Evolutionary conservation across 2,329 filamentous ascomycete genomes (phyloP).

Genomic region (Hypoxylon sp.): DNA sequence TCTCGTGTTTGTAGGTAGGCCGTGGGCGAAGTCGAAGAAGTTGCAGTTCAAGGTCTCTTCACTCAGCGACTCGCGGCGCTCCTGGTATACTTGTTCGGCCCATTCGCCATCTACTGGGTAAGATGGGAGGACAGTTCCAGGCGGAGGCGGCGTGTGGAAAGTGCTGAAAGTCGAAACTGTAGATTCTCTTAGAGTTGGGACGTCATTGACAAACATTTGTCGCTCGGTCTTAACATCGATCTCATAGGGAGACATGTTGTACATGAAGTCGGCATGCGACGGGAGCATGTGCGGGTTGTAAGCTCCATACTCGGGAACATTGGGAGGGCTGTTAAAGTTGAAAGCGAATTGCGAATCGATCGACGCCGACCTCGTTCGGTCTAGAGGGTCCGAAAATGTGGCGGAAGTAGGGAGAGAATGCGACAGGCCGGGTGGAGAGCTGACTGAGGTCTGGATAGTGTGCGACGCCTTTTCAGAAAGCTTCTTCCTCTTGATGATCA

Average conservation of each 20-base stretch:
- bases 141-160: conserved; percentile 83
- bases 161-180: conserved; percentile 94
- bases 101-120: conserved; percentile 76
- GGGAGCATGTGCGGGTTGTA: conserved; percentile 75
- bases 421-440: conserved; percentile 82
- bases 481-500: conserved; percentile 97
- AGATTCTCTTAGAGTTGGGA: conserved; percentile 87
- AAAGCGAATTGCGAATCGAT: conserved; percentile 87
- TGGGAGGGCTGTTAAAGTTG: conserved; percentile 77
- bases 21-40: conserved; percentile 86
- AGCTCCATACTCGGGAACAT: conserved; percentile 68
- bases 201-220: conserved; percentile 92
- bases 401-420: conserved; percentile 87
- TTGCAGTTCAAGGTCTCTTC: conserved; percentile 79
- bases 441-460: conserved; percentile 68
- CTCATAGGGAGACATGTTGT: conserved; percentile 82
- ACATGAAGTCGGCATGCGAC: conserved; percentile 69
- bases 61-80: conserved; percentile 76
- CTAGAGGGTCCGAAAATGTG: conserved; percentile 81
- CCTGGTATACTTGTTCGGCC: conserved; percentile 78
- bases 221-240: conserved; percentile 96
- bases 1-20: conserved; percentile 71
- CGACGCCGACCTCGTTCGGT: conserved; percentile 80
- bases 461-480: conserved; percentile 84
- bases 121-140: conserved; percentile 75